Base-by-base conservation (phyloP, 148 eudicot species). In the Cornus kousa region DNA sequence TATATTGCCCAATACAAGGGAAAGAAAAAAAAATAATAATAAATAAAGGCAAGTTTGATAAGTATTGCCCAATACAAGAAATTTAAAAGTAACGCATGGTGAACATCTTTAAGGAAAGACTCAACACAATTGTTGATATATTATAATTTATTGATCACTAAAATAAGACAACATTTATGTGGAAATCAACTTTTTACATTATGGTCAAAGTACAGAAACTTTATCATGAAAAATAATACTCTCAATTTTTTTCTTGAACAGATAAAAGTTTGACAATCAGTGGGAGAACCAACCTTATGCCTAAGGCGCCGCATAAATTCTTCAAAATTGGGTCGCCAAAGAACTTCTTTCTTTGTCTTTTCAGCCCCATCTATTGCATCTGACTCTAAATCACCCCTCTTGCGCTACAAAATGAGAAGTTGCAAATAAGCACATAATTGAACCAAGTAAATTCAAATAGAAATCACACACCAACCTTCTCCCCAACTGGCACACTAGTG, bases 271-370 rank as follows among this genome's bases (percentile, higher is more conserved):
- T 53, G 16, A 70, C 6, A 81, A 71, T 55, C 71, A 48, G n/a
- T 20, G 14, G 69, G 40, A 46, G 35, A 80, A 72, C 79, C 23
- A 79, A 91, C 97, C 97, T 93, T 93, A 67, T 85, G 86, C 80
- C 90, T 82, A 68, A 91, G 82, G 62, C 83, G 84, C 80, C 91
- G 87, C 24, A 90, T 81, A 80, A 92, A 88, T 83, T 96, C 99
- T 71, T 96, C 95, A 80, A 89, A 90, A 83, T 96, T 92, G 23
- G 90, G 97, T 71, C 95, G 92, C 99, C 99, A 96, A 66, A 91
- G 79, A 60, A 94, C 87, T 82, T 96, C 98, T 81, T 87, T 89
- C 64, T 83, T 78, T 78, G 70, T 66, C 77, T 80, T 78, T 73
- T 81, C 55, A 60, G 81, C 82, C 83, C 75, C 74, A n/a, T 32